Percentiles rank a stretch among this genome's conserved stretches.
phyloP scores from a whole-genome alignment of 106 monocot species.

The Alisma plantagoaquatica region DNA sequence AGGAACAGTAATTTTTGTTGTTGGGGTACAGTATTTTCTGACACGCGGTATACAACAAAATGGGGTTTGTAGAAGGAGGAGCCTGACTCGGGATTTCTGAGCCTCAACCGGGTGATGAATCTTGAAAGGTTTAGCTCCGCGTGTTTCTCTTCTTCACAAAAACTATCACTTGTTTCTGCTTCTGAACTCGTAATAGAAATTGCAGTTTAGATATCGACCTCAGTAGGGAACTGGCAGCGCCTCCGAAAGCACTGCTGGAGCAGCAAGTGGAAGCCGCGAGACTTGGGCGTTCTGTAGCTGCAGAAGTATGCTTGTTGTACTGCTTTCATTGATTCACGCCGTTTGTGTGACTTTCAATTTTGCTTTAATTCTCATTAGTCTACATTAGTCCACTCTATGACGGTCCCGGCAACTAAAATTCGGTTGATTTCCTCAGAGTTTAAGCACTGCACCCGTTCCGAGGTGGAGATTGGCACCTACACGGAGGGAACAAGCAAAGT shows the following conservation, averaged over 20 bases:
- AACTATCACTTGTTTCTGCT: not conserved
- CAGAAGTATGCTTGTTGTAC: conserved; percentile 29
- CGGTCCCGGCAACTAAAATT: too few relatives aligned
- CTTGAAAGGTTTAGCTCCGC: conserved; percentile 61
- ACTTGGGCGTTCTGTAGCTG: conserved; percentile 38
- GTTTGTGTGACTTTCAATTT: too few relatives aligned
- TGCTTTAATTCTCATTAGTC: too few relatives aligned
- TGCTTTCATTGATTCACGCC: not conserved
- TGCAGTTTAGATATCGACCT: conserved; percentile 74
- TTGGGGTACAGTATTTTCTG: too few relatives aligned
- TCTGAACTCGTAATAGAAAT: not conserved
- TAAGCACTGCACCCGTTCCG: conserved; percentile 27
- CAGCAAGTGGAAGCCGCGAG: conserved; percentile 86
- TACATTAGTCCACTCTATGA: too few relatives aligned
- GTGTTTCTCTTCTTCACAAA: not conserved
- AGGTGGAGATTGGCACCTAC: conserved; percentile 88
- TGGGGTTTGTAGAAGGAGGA: too few relatives aligned
- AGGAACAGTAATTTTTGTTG: too few relatives aligned
- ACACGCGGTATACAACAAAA: too few relatives aligned
- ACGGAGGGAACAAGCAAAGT: conserved; percentile 65
- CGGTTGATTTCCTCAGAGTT: conserved; percentile 20
- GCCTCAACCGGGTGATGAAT: conserved; percentile 75
- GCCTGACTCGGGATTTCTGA: conserved; percentile 60
- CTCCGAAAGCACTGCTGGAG: conserved; percentile 60
- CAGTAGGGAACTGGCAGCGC: conserved; percentile 56